phyloP scores from a whole-genome alignment of 78 protist genomes.

The Anaeramoeba flamelloides region DNA sequence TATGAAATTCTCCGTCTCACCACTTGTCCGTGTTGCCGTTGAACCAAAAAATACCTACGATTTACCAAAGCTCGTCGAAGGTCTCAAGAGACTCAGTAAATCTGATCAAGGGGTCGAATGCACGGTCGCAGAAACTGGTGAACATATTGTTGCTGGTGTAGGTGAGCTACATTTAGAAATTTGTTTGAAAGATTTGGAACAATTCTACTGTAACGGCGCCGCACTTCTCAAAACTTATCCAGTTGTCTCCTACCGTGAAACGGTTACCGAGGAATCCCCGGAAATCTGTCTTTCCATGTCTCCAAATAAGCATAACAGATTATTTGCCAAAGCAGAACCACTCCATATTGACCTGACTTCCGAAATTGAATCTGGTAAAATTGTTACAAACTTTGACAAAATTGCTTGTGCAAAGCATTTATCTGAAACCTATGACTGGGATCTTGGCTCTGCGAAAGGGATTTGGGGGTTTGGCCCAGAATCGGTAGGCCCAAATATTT shows the following conservation, averaged over 20 bases:
- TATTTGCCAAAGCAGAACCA: slow-evolving; percentile 70
- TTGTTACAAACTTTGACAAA: slow-evolving; percentile 38
- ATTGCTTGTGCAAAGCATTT: no score
- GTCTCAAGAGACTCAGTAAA: slow-evolving; percentile 87
- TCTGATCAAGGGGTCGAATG: slow-evolving; percentile 78
- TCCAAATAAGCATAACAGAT: slow-evolving; percentile 99
- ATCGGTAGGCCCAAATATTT: slow-evolving; percentile 74
- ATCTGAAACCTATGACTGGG: slow-evolving; percentile 67
- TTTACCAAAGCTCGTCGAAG: slow-evolving; percentile 96
- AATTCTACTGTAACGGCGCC: slow-evolving; percentile 64
- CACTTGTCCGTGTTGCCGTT: slow-evolving; percentile 99
- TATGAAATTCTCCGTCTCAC: slow-evolving; percentile 98
- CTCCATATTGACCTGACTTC: slow-evolving; percentile 67
- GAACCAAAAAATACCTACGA: slow-evolving; percentile 82
- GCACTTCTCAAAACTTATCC: slow-evolving; percentile 84
- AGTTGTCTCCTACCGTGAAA: slow-evolving; percentile 91
- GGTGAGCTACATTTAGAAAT: slow-evolving; percentile 97
- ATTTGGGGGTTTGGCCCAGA: slow-evolving; percentile 97
- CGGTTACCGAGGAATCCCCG: slow-evolving; percentile 51
- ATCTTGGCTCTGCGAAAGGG: slow-evolving; percentile 64
- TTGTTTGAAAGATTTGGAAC: slow-evolving; percentile 91
- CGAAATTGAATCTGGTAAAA: slow-evolving; percentile 42
- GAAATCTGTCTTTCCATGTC: slow-evolving; percentile 77
- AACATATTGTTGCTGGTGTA: slow-evolving; percentile 98
- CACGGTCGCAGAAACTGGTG: slow-evolving; percentile 85